Conservation (phyloP, 2,329 filamentous ascomycete species). For the Delphinella strobiligena region DNA sequence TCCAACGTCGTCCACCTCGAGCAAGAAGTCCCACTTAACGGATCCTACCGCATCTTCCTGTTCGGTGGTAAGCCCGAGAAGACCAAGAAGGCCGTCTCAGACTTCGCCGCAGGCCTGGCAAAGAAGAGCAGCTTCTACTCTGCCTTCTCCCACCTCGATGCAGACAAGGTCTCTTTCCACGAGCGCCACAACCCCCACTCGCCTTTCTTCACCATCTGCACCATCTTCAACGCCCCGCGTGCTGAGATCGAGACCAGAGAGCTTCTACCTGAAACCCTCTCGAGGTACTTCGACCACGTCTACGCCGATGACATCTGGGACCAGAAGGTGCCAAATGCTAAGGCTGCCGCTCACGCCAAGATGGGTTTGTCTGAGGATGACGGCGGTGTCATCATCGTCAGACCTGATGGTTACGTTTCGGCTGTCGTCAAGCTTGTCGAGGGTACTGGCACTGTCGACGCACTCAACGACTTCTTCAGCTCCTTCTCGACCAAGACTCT, state of each 20-base stretch:
- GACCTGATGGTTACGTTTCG: constrained; percentile 80
- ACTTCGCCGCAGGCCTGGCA: constrained; percentile 55
- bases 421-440: constrained; percentile 62
- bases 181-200: constrained; percentile 79
- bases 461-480: constrained; percentile 73
- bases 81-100: constrained; percentile 51
- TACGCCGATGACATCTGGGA: constrained; percentile 80
- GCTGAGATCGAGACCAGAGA: constrained; percentile 59
- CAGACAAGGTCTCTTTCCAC: constrained; percentile 55
- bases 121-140: constrained; percentile 62
- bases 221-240: constrained; percentile 58
- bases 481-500: constrained; percentile 54
- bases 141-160: constrained; percentile 50
- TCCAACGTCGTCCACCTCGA: constrained; percentile 84
- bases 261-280: constrained; percentile 58
- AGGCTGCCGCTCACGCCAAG: constrained; percentile 71
- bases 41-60: constrained; percentile 74
- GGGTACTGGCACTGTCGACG: constrained; percentile 68
- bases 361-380: constrained; percentile 64
- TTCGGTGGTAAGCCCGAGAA: constrained; percentile 60
- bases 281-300: constrained; percentile 66
- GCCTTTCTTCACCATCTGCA: constrained; percentile 66
- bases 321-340: constrained; percentile 53
- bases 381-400: constrained; percentile 70
- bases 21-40: constrained; percentile 80